These are phyloP conservation scores for Suhomyces terraborum DNA, from an alignment of 1,139 yeast genomes.

Conservation along the genomic window DNA sequence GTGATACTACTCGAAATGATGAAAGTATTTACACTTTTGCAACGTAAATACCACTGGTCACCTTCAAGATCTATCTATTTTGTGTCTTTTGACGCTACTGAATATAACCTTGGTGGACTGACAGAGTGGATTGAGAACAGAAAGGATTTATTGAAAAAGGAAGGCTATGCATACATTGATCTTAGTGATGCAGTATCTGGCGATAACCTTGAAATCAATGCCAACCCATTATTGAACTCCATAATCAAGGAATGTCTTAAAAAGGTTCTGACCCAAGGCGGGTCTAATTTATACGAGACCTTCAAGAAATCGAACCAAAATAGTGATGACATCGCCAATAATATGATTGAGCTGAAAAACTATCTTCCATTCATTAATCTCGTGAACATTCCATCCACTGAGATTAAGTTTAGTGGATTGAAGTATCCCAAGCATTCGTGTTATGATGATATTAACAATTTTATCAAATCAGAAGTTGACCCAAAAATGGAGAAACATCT, in stretches of 20 bases:
- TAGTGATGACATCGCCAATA: constrained; percentile 36
- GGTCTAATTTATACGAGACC: constrained; percentile 28
- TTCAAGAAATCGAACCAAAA: constrained; percentile 30
- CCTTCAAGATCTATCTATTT: constrained; percentile 84
- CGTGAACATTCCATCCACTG: constrained; percentile 71
- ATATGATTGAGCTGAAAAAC: constrained; percentile 58
- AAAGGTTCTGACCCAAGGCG: constrained; percentile 27
- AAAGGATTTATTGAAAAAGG: constrained; percentile 52
- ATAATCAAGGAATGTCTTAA: constrained; percentile 44
- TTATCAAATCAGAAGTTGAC: constrained; percentile 51
- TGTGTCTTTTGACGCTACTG: constrained; percentile 83
- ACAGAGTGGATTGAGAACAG: constrained; percentile 74
- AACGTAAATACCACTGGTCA: constrained; percentile 69
- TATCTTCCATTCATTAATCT: constrained; percentile 65
- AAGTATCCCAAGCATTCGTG: constrained; percentile 64
- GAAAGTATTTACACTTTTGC: constrained; percentile 67
- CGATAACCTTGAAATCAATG: constrained; percentile 53
- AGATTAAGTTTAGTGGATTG: constrained; percentile 50
- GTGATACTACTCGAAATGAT: constrained; percentile 71
- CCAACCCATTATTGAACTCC: constrained; percentile 66
- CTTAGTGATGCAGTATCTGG: constrained; percentile 76
- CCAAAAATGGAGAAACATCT: constrained; percentile 58
- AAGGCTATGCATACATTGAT: constrained; percentile 76
- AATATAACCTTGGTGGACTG: constrained; percentile 82
- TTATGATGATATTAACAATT: constrained; percentile 63